Base-by-base conservation (phyloP, 2,329 filamentous ascomycete genomes). In the Sclerotinia sclerotiorum region DNA sequence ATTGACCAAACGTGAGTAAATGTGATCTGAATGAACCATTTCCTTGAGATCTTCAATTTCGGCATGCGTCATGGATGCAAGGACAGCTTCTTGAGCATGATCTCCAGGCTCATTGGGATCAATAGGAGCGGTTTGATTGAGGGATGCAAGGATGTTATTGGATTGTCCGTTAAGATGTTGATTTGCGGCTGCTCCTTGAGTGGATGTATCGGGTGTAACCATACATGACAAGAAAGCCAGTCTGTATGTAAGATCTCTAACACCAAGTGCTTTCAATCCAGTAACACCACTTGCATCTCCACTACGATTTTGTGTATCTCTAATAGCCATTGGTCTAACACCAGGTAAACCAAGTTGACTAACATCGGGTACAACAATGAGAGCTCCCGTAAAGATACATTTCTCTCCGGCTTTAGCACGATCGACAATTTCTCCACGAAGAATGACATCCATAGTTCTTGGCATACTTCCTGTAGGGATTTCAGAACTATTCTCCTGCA, bases 401-500 rank as follows among this genome's bases (percentile, higher is more conserved):
- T 97, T 97, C 80, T 99, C 95, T 72, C 95, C 95, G 61, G 95
- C 95, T 82, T 98, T 98, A 65, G 94, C 94, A 64, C 95, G 89
- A 76, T 99, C 95, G 35, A 99, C 95, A 82, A 99, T 97, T 79
- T 99, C 95, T 76, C 95, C 95, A 70, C 95, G 90, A 46, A 99
- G 81, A 73, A 99, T 97, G 54, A 99, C 91, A 76, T 99, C 95
- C 87, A 99, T 95, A 3, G 95, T 99, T 69, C 95, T 87, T 32
- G 95, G 95, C 95, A 99, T 99, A 81, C 94, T 97, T 67, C 95
- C 95, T 0, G 95, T 99, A 0, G 95, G 95, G 49, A 99, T 99
- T 78, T 99, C 95, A 5, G 94, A 94, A 73, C 93, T 97, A 82
- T 98, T 99, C 80, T 99, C 95, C 80, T 99, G 95, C 70, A 98